Percentiles rank a stretch among this genome's conserved stretches.
These are phyloP conservation scores for Polyporus arcularius DNA, from an alignment of 768 basidiomycete genomes.

Conservation along the genomic window DNA sequence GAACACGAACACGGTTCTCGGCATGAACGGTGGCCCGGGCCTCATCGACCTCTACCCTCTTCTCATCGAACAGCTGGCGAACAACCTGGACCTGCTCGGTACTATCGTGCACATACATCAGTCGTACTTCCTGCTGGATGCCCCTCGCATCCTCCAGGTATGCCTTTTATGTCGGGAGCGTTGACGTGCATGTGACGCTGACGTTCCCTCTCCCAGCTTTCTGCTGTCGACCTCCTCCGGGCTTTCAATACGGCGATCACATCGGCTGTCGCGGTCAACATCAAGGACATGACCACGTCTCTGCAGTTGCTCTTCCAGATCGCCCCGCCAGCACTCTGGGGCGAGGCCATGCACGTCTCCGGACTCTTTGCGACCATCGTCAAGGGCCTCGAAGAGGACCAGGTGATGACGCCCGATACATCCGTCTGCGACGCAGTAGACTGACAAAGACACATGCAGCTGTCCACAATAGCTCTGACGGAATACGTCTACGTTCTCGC, in stretches of 20 bases:
- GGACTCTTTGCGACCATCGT: constrained; percentile 71
- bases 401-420: constrained; percentile 36
- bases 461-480: constrained; percentile 49
- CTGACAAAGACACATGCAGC: constrained; percentile 31
- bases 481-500: constrained; percentile 77
- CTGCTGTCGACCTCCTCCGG: constrained; percentile 56
- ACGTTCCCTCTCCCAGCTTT: constrained; percentile 40
- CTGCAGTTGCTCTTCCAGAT: constrained; percentile 64
- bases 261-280: constrained; percentile 53
- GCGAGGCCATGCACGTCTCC: constrained; percentile 67
- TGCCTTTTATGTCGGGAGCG: constrained; percentile 12
- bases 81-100: constrained; percentile 76
- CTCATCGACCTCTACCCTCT: constrained; percentile 69
- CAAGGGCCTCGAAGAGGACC: constrained; percentile 61
- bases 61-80: constrained; percentile 57
- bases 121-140: constrained; percentile 79
- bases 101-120: constrained; percentile 67
- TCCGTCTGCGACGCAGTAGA: background rate
- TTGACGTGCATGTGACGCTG: background rate
- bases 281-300: constrained; percentile 61
- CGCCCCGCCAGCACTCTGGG: constrained; percentile 67
- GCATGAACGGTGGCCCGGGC: constrained; percentile 45
- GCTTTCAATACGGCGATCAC: constrained; percentile 55
- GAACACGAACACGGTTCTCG: constrained; percentile 58
- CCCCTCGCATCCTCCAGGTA: constrained; percentile 62